A percentile compares a stretch with the other conserved stretches of the same genome.
Conservation (phyloP, 2,329 filamentous ascomycete genomes). For the Scedosporium minutisporum region DNA sequence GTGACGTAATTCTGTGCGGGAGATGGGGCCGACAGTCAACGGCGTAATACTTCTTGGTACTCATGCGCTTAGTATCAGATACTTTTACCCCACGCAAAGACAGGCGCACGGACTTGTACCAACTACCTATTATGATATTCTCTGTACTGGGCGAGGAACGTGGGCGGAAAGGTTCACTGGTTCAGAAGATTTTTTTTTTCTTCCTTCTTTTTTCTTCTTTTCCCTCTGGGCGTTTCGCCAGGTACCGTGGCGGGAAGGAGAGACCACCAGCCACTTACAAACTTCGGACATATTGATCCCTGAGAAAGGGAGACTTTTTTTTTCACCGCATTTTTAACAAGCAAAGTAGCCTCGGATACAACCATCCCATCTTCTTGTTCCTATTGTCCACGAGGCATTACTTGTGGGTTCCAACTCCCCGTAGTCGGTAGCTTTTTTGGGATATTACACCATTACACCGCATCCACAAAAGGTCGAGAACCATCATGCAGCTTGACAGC, state of each 20-base stretch:
- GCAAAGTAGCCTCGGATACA: neutral
- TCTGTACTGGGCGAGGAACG: neutral
- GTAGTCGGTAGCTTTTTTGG: no score
- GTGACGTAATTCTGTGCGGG: conserved; percentile 4
- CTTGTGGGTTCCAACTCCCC: no score
- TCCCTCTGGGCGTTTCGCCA: neutral
- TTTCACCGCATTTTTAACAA: neutral
- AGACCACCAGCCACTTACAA: neutral
- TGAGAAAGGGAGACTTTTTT: neutral
- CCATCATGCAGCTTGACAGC: no score
- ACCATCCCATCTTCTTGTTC: neutral
- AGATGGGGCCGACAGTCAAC: neutral
- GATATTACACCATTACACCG: no score
- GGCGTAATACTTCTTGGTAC: neutral
- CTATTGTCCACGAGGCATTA: no score
- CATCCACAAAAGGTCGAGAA: no score
- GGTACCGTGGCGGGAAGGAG: neutral
- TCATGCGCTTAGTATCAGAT: no score
- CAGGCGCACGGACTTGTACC: neutral
- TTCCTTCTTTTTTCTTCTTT: neutral
- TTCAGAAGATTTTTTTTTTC: neutral
- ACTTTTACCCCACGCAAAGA: no score
- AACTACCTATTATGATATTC: neutral
- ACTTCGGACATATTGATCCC: no score
- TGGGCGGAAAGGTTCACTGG: neutral